phyloP scores from a whole-genome alignment of 2,329 filamentous ascomycete genomes.

The Cryphonectria parasitica region DNA sequence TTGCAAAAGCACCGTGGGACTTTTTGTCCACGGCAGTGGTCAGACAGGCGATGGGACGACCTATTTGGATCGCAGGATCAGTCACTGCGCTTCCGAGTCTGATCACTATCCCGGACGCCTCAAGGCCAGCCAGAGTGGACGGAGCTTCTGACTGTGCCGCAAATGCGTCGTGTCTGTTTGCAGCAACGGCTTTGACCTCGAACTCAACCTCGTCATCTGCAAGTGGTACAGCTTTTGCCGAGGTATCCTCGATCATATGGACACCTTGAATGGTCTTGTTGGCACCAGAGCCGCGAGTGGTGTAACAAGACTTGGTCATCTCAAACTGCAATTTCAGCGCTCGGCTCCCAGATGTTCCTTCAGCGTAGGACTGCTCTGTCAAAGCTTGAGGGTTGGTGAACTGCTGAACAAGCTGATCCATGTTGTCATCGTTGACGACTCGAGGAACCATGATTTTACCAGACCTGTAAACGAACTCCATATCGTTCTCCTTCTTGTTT shows the following conservation, averaged over 20 bases:
- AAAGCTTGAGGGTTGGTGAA: slow-evolving; percentile 45
- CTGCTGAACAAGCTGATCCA: slow-evolving; percentile 48
- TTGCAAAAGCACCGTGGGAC: slow-evolving; percentile 39
- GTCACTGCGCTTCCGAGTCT: slow-evolving; percentile 33
- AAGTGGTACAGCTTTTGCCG: not conserved
- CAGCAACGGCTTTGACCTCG: slow-evolving; percentile 37
- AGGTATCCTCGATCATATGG: slow-evolving; percentile 10
- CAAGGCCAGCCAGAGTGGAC: slow-evolving; percentile 38
- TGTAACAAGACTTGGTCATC: not conserved
- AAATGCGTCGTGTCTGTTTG: slow-evolving; percentile 35
- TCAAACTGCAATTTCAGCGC: slow-evolving; percentile 5
- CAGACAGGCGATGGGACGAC: slow-evolving; percentile 44
- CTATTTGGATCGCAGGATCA: slow-evolving; percentile 34
- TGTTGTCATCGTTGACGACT: slow-evolving; percentile 45
- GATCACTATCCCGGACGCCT: slow-evolving; percentile 44
- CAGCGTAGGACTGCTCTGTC: slow-evolving; percentile 45
- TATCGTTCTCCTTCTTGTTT: slow-evolving; percentile 41
- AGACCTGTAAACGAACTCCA: slow-evolving; percentile 48
- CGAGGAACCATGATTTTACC: slow-evolving; percentile 46
- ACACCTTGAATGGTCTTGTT: not conserved
- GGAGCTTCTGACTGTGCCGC: not conserved
- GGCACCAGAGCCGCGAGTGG: slow-evolving; percentile 33
- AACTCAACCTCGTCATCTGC: slow-evolving; percentile 39
- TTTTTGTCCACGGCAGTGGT: slow-evolving; percentile 29
- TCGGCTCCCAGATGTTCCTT: slow-evolving; percentile 26